Evolutionary conservation across 139 green algal genomes (phyloP).

Genomic region (Picochlorum sp.): DNA sequence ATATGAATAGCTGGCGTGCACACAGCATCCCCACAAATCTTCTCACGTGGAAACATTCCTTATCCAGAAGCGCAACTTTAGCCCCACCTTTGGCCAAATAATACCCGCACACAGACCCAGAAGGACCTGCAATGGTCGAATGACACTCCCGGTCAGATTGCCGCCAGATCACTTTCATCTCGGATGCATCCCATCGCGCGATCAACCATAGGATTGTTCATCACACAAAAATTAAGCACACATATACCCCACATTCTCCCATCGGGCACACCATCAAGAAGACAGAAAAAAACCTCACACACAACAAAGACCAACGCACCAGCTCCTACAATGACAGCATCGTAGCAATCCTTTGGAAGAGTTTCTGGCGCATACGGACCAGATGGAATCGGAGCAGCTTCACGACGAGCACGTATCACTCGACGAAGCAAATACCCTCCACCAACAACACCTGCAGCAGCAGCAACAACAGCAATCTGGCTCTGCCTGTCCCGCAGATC

Average conservation of each 20-base stretch:
- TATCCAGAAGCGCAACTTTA: conserved; percentile 79
- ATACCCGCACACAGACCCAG: conserved; percentile 58
- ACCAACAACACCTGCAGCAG: not conserved
- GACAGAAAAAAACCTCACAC: too few species aligned
- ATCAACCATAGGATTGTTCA: too few species aligned
- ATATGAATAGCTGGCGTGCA: conserved; percentile 78
- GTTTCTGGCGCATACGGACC: conserved; percentile 45
- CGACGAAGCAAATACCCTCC: conserved; percentile 4
- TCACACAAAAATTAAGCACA: too few species aligned
- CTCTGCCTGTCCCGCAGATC: not conserved
- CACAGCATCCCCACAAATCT: conserved; percentile 41
- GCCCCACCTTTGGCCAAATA: conserved; percentile 61
- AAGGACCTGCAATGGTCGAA: conserved; percentile 44
- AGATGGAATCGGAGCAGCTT: conserved; percentile 23
- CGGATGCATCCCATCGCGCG: too few species aligned
- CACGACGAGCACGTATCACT: not conserved
- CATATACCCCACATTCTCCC: too few species aligned
- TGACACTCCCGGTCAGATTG: not conserved
- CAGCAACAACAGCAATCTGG: conserved; percentile 3
- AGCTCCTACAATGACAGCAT: conserved; percentile 77
- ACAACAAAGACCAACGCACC: conserved; percentile 9
- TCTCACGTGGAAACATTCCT: conserved; percentile 73
- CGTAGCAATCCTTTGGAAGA: conserved; percentile 65
- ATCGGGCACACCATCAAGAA: too few species aligned
- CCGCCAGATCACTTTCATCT: too few species aligned